These are phyloP conservation scores for Calonectria ilicicola DNA, from an alignment of 2,329 filamentous ascomycete genomes.

Conservation along the genomic window DNA sequence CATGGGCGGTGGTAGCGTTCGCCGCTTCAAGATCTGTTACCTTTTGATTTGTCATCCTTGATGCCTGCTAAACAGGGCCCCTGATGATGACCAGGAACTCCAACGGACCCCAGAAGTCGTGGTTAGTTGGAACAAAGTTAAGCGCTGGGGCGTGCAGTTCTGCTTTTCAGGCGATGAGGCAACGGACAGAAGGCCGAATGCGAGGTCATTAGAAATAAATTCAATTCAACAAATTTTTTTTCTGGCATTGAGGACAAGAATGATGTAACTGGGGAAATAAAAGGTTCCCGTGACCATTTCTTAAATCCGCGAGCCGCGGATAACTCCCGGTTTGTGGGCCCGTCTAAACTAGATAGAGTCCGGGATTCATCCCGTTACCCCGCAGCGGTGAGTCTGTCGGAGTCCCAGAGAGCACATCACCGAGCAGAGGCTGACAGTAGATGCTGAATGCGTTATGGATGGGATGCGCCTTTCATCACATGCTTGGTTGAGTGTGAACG, in stretches of 20 bases:
- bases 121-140: neutral
- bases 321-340: neutral
- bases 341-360: neutral
- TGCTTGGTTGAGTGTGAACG: too few relatives aligned
- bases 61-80: neutral
- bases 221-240: neutral
- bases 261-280: neutral
- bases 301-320: constrained; percentile 2
- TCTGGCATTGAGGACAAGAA: neutral
- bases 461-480: neutral
- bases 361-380: constrained; percentile 6
- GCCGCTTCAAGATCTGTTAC: neutral
- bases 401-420: neutral
- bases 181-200: neutral
- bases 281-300: neutral
- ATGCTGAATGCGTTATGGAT: neutral
- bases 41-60: neutral
- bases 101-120: neutral
- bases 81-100: neutral
- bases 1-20: neutral
- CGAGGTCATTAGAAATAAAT: neutral
- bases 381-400: constrained; percentile 3
- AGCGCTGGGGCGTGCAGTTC: neutral
- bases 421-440: neutral
- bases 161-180: neutral